A percentile compares a stretch with the other conserved stretches of the same genome.
Conservation (phyloP, 176 grass and related monocot species). For the Aegilops longissima region DNA sequence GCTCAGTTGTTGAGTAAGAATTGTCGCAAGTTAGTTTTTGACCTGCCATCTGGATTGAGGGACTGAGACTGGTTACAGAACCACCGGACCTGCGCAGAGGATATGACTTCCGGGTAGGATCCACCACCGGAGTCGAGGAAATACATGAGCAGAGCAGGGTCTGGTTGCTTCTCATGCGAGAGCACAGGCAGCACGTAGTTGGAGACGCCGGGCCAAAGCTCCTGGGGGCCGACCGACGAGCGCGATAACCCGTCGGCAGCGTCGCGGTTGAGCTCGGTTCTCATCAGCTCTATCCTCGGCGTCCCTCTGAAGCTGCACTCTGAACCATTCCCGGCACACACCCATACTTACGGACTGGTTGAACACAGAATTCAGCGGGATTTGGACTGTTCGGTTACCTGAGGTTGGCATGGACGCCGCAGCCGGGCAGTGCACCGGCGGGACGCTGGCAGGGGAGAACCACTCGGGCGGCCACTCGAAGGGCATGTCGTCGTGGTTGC, state of each 20-base stretch:
- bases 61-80: slow-evolving; percentile 41
- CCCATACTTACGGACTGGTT: not conserved
- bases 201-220: slow-evolving; percentile 80
- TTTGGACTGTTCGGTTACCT: slow-evolving; percentile 16
- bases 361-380: too few species aligned
- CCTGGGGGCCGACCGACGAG: slow-evolving; percentile 43
- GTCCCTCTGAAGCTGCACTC: slow-evolving; percentile 65
- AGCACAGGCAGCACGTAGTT: slow-evolving; percentile 73
- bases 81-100: slow-evolving; percentile 63
- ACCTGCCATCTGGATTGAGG: slow-evolving; percentile 69
- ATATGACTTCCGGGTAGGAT: slow-evolving; percentile 73
- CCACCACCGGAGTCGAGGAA: slow-evolving; percentile 93
- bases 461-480: slow-evolving; percentile 91
- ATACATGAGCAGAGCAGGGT: slow-evolving; percentile 64
- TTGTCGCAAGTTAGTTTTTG: not conserved
- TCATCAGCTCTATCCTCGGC: slow-evolving; percentile 47
- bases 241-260: slow-evolving; percentile 26
- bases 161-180: slow-evolving; percentile 20
- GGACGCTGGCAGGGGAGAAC: slow-evolving; percentile 74
- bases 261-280: slow-evolving; percentile 39
- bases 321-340: not conserved
- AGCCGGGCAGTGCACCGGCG: slow-evolving; percentile 43
- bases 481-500: slow-evolving; percentile 85
- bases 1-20: not conserved
- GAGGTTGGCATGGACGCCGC: slow-evolving; percentile 14